Conservation (phyloP, 371 early-diverging fungal species). For the Mortierella polycephala region DNA sequence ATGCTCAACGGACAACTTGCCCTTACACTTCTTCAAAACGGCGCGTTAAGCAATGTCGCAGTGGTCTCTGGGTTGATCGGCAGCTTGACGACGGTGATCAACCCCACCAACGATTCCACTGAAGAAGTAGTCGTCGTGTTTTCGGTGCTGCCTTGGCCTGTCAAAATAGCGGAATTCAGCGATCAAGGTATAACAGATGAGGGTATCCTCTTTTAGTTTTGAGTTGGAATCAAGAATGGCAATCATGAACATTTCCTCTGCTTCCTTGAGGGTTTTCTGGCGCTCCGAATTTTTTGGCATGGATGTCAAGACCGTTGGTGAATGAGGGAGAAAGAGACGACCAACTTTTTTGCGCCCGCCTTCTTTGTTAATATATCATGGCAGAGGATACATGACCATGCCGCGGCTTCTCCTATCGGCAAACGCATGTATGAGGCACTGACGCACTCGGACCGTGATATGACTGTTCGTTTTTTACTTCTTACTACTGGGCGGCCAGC, state of each 20-base stretch:
- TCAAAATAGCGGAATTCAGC: conserved; percentile 1
- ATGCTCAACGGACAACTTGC: too few relatives aligned
- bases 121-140: conserved; percentile 4
- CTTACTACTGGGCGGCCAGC: not conserved
- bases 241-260: conserved; percentile 7
- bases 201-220: not conserved
- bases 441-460: not conserved
- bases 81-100: too few relatives aligned
- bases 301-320: not conserved
- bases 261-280: conserved; percentile 12
- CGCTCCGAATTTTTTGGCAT: conserved; percentile 7
- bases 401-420: not conserved
- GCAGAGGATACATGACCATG: conserved; percentile 1
- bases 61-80: too few relatives aligned
- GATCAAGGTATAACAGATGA: conserved; percentile 1
- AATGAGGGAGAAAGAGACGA: conserved; percentile 2
- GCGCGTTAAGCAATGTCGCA: too few relatives aligned
- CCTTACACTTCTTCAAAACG: too few relatives aligned
- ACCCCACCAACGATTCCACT: too few relatives aligned
- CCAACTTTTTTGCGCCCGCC: not conserved
- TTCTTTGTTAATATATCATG: too few relatives aligned
- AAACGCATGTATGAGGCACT: not conserved
- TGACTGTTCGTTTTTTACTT: not conserved
- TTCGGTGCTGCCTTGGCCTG: not conserved
- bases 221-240: conserved; percentile 13